These are phyloP conservation scores for Neocucurbitaria cava DNA, from an alignment of 2,329 filamentous ascomycete genomes.

Conservation along the genomic window DNA sequence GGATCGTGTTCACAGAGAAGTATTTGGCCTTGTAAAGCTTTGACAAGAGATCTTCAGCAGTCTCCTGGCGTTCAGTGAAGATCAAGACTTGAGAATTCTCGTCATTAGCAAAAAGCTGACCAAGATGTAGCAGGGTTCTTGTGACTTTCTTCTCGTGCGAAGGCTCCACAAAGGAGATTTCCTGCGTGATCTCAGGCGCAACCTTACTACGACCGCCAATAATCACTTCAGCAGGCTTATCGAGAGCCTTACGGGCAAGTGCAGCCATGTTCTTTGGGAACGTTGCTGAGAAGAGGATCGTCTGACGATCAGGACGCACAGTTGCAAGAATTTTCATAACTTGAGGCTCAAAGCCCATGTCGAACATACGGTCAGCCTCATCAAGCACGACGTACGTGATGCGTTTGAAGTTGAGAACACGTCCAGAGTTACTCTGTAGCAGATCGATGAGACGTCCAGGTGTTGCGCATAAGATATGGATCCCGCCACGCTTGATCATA, in stretches of 20 bases:
- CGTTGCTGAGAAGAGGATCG: constrained; percentile 94
- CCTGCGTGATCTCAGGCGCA: constrained; percentile 79
- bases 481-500: constrained; percentile 91
- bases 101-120: constrained; percentile 83
- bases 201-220: constrained; percentile 83
- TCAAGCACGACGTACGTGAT: constrained; percentile 96
- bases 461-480: constrained; percentile 88
- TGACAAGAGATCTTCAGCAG: constrained; percentile 52
- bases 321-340: constrained; percentile 96
- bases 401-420: constrained; percentile 86
- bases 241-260: constrained; percentile 85
- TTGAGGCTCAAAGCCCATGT: constrained; percentile 99
- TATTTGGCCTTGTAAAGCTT: constrained; percentile 42
- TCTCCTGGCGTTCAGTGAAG: constrained; percentile 92
- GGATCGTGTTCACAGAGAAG: constrained; percentile 69
- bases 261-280: constrained; percentile 94
- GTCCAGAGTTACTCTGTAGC: constrained; percentile 89
- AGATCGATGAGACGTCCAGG: constrained; percentile 96
- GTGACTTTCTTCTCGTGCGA: constrained; percentile 78
- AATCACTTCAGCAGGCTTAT: constrained; percentile 86
- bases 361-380: constrained; percentile 98
- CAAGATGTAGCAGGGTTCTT: constrained; percentile 83
- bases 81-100: constrained; percentile 90
- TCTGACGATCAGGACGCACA: constrained; percentile 90
- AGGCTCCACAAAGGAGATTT: constrained; percentile 73